Base-by-base conservation (phyloP, 2,329 filamentous ascomycete genomes). In the Aspergillus pseudoviridinutans region DNA sequence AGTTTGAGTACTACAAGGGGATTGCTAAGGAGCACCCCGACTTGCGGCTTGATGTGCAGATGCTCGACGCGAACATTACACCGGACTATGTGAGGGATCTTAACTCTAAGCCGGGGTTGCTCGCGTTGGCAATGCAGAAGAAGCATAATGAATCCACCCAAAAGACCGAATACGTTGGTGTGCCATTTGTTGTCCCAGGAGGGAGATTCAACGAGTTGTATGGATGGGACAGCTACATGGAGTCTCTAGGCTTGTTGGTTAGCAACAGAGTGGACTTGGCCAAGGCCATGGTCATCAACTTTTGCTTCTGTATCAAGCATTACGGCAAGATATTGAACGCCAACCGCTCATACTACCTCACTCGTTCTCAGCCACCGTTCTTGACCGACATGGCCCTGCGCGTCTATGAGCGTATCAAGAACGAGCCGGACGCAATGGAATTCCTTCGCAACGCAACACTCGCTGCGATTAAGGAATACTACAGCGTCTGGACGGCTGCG, bases 161-260 rank as follows among this genome's bases (percentile, higher is more conserved):
- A 42, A 82, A 89, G 71, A 85, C 84, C 60, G 88, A 88, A 3
- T 79, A 95, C 44, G 82, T 83, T 38, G 94, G 94, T 3, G 81
- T 95, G 58, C 93, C 94, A 0, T 99, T 97, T 67, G 92, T 97
- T n/a, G 94, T 99, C 3, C 94, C 94, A 0, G 94, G 94, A 58
- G 94, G 94, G 25, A 86, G 94, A 29, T 99, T 99, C 86, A 99
- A 99, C 75, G 94, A 99, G 74, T 78, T 99, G 24, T 99, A 99
- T 72, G 93, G 93, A 50, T 99, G 94, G 94, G 94, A 99, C 76
- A 97, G 92, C 73, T 99, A 97, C 79, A 97, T 99, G 92, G 91
- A 93, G 73, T 94, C 93, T 4, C 81, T 97, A 3, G 94, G 94
- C 20, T 82, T 99, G 58, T 80, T 97, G 58, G 85, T 91, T 66